phyloP scores from a whole-genome alignment of 73 alveolate species.

The Stentor coeruleus region DNA sequence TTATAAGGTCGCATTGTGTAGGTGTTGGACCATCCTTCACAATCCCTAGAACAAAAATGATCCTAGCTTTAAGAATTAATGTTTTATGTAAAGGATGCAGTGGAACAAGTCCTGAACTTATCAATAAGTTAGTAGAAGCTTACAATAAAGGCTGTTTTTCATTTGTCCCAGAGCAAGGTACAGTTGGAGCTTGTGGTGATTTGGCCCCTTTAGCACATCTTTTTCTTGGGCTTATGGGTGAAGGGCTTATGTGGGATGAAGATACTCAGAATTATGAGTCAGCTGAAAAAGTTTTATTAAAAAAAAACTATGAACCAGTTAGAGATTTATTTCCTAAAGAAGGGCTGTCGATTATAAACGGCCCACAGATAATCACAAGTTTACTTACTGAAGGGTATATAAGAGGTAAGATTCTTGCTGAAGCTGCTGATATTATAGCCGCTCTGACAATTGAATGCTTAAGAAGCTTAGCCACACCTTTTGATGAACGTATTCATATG shows the following conservation, averaged over 20 bases:
- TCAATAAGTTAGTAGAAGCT: conserved; percentile 36
- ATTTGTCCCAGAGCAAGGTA: conserved; percentile 53
- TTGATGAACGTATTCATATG: conserved; percentile 35
- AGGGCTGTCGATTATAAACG: conserved; percentile 57
- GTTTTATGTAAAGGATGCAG: conserved; percentile 57
- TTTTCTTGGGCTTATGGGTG: conserved; percentile 52
- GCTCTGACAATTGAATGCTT: conserved; percentile 33
- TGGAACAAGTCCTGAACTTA: conserved; percentile 37
- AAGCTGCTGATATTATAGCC: conserved; percentile 38
- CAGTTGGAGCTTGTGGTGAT: conserved; percentile 71
- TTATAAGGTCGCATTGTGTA: conserved; percentile 54
- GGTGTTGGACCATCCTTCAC: conserved; percentile 52
- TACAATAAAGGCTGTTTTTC: conserved; percentile 45
- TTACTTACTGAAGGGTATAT: conserved; percentile 42
- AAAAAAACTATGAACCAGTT: conserved; percentile 33
- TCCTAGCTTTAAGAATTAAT: conserved; percentile 48
- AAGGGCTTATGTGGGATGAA: conserved; percentile 52
- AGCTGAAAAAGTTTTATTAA: conserved; percentile 37
- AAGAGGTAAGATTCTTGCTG: conserved; percentile 30
- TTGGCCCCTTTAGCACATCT: conserved; percentile 57
- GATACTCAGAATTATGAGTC: conserved; percentile 28
- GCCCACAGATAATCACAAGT: conserved; percentile 54
- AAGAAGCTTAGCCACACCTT: conserved; percentile 33
- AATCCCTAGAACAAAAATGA: conserved; percentile 29
- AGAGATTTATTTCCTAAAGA: conserved; percentile 46